Evolutionary conservation across 805 yeast genomes (phyloP).

Genomic region (Alloascoidea hylecoeti): DNA sequence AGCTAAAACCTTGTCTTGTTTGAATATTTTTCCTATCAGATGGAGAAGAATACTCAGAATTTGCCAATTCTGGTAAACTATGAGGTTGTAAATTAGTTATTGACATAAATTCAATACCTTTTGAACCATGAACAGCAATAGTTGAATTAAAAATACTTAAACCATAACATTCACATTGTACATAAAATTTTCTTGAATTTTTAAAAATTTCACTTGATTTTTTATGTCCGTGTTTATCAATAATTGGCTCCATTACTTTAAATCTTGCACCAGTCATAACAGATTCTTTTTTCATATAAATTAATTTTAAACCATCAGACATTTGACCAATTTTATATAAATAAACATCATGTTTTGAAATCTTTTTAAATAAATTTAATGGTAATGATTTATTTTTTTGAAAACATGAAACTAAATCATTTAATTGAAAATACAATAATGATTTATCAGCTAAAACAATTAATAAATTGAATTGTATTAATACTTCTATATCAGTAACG

Average conservation of each 20-base stretch:
- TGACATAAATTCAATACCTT: constrained; percentile 54
- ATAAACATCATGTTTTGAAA: neutral
- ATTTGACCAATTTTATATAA: neutral
- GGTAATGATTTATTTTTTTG: neutral
- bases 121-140: constrained; percentile 52
- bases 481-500: constrained; percentile 46
- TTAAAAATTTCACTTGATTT: constrained; percentile 26
- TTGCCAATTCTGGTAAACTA: constrained; percentile 34
- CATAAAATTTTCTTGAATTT: constrained; percentile 30
- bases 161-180: constrained; percentile 42
- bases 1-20: neutral
- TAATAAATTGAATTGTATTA: constrained; percentile 39
- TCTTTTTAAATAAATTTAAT: neutral
- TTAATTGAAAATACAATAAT: constrained; percentile 50
- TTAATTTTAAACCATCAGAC: neutral
- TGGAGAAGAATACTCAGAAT: neutral
- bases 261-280: neutral
- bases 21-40: neutral
- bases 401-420: constrained; percentile 28
- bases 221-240: neutral
- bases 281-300: neutral
- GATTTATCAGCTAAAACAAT: constrained; percentile 45
- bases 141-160: constrained; percentile 51
- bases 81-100: constrained; percentile 42
- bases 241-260: neutral